A percentile compares a stretch with the other conserved stretches of the same genome.
Conservation (phyloP, 106 monocot genomes). For the Narthecium ossifragum region DNA sequence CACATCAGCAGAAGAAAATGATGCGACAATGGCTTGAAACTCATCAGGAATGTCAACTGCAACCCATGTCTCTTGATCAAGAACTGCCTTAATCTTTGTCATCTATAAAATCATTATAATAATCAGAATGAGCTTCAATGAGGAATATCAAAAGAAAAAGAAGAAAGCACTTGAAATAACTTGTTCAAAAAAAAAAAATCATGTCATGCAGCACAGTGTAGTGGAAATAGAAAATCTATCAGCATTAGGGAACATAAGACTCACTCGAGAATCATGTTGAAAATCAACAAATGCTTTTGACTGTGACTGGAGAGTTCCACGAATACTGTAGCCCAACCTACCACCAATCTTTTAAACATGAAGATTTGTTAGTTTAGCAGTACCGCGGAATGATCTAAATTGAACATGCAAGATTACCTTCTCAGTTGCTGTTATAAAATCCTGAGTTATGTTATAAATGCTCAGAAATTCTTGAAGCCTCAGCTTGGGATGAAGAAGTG, state of each 20-base stretch:
- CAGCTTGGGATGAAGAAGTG: slow-evolving; percentile 86
- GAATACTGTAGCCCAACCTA: slow-evolving; percentile 92
- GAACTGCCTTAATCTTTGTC: slow-evolving; percentile 90
- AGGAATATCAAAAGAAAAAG: too few relatives aligned
- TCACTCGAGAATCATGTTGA: slow-evolving; percentile 92
- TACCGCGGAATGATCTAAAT: neutral
- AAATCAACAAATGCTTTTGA: slow-evolving; percentile 93
- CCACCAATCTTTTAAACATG: slow-evolving; percentile 75
- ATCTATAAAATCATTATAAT: slow-evolving; percentile 36
- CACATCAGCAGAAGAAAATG: slow-evolving; percentile 48
- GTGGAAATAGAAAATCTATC: too few relatives aligned
- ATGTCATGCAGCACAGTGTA: too few relatives aligned
- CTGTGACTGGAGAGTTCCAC: slow-evolving; percentile 90
- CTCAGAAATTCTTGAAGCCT: slow-evolving; percentile 84
- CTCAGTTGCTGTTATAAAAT: slow-evolving; percentile 83
- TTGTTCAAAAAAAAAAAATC: too few relatives aligned
- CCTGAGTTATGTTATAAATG: slow-evolving; percentile 84
- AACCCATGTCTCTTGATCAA: slow-evolving; percentile 99
- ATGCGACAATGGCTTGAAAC: slow-evolving; percentile 77
- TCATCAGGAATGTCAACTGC: slow-evolving; percentile 89
- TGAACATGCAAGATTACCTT: slow-evolving; percentile 44
- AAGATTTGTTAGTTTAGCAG: neutral
- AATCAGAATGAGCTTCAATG: too few relatives aligned
- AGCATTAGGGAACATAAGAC: slow-evolving; percentile 23
- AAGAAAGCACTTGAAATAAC: too few relatives aligned